Evolutionary conservation across 257 asterid genomes (phyloP).

Genomic region (Solanum phureja): DNA sequence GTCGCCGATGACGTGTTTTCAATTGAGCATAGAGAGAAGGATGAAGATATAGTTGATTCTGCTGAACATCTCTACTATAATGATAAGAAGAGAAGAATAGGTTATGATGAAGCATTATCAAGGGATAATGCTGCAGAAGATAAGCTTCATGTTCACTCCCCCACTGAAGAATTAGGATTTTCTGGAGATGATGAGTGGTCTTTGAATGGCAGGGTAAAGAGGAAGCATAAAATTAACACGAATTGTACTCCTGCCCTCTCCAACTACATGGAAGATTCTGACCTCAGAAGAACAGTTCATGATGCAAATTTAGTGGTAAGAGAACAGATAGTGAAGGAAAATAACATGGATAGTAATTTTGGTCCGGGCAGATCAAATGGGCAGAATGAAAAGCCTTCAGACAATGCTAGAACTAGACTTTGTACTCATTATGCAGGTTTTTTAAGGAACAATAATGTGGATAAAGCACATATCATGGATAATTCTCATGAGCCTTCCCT

Average conservation of each 20-base stretch:
- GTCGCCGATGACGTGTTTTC: conserved; percentile 7
- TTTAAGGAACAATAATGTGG: conserved; percentile 13
- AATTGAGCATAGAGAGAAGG: conserved; percentile 14
- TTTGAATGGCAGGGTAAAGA: conserved; percentile 11
- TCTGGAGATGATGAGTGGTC: conserved; percentile 11
- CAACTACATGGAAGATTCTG: neutral
- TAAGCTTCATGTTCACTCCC: conserved; percentile 5
- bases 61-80: neutral
- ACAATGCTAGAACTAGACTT: conserved; percentile 4
- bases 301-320: conserved; percentile 16
- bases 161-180: conserved; percentile 21
- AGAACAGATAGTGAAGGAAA: conserved; percentile 11
- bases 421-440: conserved; percentile 12
- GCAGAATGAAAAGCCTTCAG: conserved; percentile 16
- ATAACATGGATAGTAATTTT: conserved; percentile 11
- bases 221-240: conserved; percentile 11
- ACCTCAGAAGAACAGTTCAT: conserved; percentile 14
- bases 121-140: conserved; percentile 13
- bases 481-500: conserved; percentile 5
- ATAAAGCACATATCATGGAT: conserved; percentile 9
- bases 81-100: conserved; percentile 28
- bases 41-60: conserved; percentile 15
- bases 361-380: conserved; percentile 13
- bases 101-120: conserved; percentile 14
- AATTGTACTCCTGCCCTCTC: conserved; percentile 1